Conservation (phyloP, 1,139 yeast genomes). For the Pneumocystis carinii region DNA sequence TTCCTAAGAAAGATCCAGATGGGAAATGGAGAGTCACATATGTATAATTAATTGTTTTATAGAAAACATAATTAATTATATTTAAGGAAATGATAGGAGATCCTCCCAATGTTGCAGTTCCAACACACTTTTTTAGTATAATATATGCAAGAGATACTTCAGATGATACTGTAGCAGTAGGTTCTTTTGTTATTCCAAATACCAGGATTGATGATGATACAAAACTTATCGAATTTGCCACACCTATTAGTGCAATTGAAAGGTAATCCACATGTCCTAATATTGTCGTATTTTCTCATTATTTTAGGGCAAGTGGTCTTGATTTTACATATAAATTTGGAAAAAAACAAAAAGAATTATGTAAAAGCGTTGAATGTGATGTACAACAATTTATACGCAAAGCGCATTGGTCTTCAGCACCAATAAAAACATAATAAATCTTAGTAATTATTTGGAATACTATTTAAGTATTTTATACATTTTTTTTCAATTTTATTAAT, state of each 20-base stretch:
- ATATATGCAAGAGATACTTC: conserved; percentile 58
- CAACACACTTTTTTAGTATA: conserved; percentile 89
- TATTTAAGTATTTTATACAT: background rate
- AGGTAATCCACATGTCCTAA: conserved; percentile 30
- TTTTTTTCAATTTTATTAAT: background rate
- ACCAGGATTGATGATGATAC: conserved; percentile 50
- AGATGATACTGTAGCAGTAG: conserved; percentile 47
- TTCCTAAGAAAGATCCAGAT: conserved; percentile 63
- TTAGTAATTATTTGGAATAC: background rate
- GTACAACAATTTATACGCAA: conserved; percentile 56
- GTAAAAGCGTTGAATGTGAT: conserved; percentile 67
- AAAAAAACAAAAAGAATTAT: conserved; percentile 47
- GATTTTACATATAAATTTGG: conserved; percentile 59
- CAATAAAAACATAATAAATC: background rate
- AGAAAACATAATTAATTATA: background rate
- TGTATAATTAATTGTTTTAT: conserved; percentile 6
- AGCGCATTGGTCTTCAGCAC: background rate
- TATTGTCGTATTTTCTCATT: background rate
- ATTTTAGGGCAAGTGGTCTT: conserved; percentile 42
- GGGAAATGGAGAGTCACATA: conserved; percentile 72
- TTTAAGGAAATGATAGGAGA: conserved; percentile 71
- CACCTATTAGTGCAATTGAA: conserved; percentile 81
- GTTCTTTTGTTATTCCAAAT: conserved; percentile 88
- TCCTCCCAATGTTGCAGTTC: conserved; percentile 93
- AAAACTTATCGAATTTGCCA: conserved; percentile 62